Percentiles rank a stretch among this genome's conserved stretches.
phyloP scores from a whole-genome alignment of 2,329 filamentous ascomycete genomes.

The Apiospora saccharicola region DNA sequence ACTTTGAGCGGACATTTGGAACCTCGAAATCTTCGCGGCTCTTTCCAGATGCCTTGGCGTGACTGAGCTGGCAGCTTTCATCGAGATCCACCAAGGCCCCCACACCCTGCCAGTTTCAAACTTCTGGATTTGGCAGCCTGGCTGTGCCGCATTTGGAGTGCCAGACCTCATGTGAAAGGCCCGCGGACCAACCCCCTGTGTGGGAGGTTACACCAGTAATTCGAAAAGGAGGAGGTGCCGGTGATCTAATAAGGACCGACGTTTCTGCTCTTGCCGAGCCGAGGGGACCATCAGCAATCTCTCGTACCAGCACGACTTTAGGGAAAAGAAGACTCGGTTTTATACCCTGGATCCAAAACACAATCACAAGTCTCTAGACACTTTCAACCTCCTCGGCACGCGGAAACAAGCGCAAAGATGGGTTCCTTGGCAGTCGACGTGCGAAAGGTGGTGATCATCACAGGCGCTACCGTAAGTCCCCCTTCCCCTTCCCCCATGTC shows the following conservation, averaged over 20 bases:
- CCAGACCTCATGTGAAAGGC: background rate
- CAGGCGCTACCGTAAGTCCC: background rate
- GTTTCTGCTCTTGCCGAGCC: background rate
- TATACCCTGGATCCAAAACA: background rate
- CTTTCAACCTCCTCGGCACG: background rate
- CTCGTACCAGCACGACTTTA: background rate
- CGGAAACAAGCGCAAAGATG: background rate
- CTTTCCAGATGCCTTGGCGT: background rate
- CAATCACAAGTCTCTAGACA: background rate
- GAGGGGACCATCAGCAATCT: background rate
- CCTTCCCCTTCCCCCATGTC: background rate
- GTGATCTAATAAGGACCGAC: background rate
- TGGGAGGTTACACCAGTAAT: background rate
- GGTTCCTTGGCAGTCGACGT: background rate
- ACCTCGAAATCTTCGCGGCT: background rate
- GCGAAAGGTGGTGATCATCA: conserved; percentile 17
- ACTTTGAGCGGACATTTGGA: background rate
- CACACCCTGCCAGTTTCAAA: background rate
- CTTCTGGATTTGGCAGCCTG: background rate
- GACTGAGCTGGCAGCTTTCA: background rate
- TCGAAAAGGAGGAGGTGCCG: background rate
- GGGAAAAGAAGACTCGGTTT: background rate
- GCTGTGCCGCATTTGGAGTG: background rate
- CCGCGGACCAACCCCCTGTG: background rate
- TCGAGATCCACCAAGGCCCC: background rate